Conservation (phyloP, 306 rosid genomes). For the Inga leiocalycina region DNA sequence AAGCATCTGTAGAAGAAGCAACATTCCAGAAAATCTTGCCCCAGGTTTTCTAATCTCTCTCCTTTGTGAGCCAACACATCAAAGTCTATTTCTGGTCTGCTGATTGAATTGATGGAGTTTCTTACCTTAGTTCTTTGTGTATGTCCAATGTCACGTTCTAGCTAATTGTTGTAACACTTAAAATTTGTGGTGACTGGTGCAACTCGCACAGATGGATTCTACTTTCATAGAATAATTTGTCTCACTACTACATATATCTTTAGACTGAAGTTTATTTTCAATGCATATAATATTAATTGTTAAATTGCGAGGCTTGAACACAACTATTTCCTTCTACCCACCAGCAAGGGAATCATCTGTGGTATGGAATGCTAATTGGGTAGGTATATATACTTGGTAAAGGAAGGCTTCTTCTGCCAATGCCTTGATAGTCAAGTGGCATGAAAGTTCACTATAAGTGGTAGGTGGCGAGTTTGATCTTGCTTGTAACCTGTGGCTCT, state of each 20-base stretch:
- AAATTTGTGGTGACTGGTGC: not conserved
- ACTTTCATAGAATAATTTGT: not conserved
- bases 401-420: too few species aligned
- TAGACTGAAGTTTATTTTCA: not conserved
- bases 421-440: too few species aligned
- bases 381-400: too few species aligned
- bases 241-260: not conserved
- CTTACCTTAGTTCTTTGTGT: not conserved
- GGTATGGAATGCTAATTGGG: too few species aligned
- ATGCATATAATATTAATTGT: too few species aligned
- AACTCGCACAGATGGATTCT: not conserved
- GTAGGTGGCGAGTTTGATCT: too few species aligned
- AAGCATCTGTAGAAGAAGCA: conserved; percentile 59
- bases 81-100: not conserved
- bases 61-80: not conserved
- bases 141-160: not conserved
- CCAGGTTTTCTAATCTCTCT: not conserved
- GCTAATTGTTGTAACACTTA: not conserved
- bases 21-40: conserved; percentile 3
- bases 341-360: not conserved
- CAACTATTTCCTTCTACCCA: not conserved
- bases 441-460: too few species aligned
- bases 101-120: not conserved
- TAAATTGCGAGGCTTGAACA: not conserved
- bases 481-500: too few species aligned